These are phyloP conservation scores for Amylocarpus encephaloides DNA, from an alignment of 2,329 filamentous ascomycete species.

Conservation along the genomic window DNA sequence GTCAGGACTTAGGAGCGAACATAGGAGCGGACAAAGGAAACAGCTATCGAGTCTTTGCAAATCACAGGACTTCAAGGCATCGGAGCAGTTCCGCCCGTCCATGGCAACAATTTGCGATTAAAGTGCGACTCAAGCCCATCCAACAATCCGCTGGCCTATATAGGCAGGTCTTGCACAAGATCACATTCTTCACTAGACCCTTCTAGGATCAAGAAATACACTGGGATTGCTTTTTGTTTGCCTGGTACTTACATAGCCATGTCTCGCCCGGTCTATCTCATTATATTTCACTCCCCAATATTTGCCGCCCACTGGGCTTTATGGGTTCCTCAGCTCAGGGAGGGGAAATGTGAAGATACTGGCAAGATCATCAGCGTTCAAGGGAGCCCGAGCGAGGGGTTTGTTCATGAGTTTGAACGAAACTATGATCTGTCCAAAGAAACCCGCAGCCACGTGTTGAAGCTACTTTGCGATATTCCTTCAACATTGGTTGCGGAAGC, in stretches of 20 bases:
- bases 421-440: slow-evolving; percentile 17
- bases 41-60: no score
- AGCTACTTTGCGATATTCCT: slow-evolving; percentile 4
- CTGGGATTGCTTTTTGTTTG: no score
- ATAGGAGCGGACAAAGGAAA: no score
- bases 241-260: background rate
- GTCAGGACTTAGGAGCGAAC: no score
- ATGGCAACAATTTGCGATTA: background rate
- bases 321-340: slow-evolving; percentile 17
- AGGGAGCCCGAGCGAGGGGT: slow-evolving; percentile 21
- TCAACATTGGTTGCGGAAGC: slow-evolving; percentile 2
- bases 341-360: slow-evolving; percentile 3
- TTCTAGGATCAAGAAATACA: background rate
- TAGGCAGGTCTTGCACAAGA: no score
- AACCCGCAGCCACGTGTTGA: slow-evolving; percentile 1
- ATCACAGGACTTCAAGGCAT: no score
- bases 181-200: background rate
- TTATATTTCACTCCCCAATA: slow-evolving; percentile 22
- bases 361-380: slow-evolving; percentile 24
- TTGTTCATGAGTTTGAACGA: slow-evolving; percentile 19
- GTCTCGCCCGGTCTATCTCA: slow-evolving; percentile 18
- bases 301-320: slow-evolving; percentile 28
- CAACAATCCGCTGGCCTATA: no score
- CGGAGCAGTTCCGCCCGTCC: no score
- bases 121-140: background rate